phyloP scores from a whole-genome alignment of 2,329 filamentous ascomycete species.

The Emmonsia crescens region DNA sequence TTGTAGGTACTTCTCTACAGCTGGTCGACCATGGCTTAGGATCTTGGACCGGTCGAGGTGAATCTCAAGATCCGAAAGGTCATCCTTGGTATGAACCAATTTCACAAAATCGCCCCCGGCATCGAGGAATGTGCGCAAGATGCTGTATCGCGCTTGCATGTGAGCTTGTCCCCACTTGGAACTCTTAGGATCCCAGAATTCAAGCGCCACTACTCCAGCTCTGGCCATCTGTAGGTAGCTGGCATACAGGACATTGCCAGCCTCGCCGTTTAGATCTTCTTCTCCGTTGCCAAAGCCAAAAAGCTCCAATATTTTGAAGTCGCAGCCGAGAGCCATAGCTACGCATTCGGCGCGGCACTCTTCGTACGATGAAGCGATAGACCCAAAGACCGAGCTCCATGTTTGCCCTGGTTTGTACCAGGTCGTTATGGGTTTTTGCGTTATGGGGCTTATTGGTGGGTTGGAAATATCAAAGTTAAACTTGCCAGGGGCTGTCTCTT shows the following conservation, averaged over 20 bases:
- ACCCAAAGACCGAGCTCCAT: conserved; percentile 85
- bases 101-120: conserved; percentile 81
- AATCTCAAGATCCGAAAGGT: conserved; percentile 72
- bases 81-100: conserved; percentile 61
- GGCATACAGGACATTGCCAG: conserved; percentile 77
- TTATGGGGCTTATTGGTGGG: conserved; percentile 71
- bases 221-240: conserved; percentile 90
- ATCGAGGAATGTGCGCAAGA: conserved; percentile 63
- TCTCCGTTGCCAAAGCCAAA: conserved; percentile 81
- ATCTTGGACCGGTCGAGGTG: conserved; percentile 79
- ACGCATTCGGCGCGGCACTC: conserved; percentile 92
- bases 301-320: conserved; percentile 78
- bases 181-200: conserved; percentile 89
- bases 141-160: conserved; percentile 83
- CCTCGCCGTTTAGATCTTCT: conserved; percentile 59
- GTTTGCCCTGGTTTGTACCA: conserved; percentile 96
- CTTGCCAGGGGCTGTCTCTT: conserved; percentile 69
- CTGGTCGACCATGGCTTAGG: conserved; percentile 66
- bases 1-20: conserved; percentile 77
- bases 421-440: conserved; percentile 62
- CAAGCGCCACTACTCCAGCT: conserved; percentile 76
- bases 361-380: conserved; percentile 79
- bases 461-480: conserved; percentile 83
- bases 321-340: conserved; percentile 81
- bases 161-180: conserved; percentile 89